Conservation (phyloP, 805 yeast species). For the Yamadazyma scolyti region DNA sequence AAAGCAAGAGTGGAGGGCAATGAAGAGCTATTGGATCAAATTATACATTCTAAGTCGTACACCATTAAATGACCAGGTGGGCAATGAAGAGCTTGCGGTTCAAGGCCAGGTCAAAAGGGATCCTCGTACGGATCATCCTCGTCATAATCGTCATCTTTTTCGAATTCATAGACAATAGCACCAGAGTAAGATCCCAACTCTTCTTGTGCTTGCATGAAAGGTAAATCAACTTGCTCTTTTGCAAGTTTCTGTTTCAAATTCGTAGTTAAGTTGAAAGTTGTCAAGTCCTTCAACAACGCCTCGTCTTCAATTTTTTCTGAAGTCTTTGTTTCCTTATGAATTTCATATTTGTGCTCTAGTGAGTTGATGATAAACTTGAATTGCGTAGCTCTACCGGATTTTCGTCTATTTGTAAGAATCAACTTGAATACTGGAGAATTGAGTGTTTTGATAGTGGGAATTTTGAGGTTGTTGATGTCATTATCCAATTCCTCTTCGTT, state of each 20-base stretch:
- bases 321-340: constrained; percentile 18
- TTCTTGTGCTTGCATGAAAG: constrained; percentile 86
- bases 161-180: constrained; percentile 93
- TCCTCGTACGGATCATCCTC: constrained; percentile 98
- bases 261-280: constrained; percentile 84
- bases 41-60: constrained; percentile 3
- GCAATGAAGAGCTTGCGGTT: neutral
- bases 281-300: constrained; percentile 61
- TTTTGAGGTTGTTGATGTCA: constrained; percentile 32
- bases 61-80: neutral
- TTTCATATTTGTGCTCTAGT: constrained; percentile 37
- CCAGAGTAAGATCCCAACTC: constrained; percentile 65
- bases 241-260: constrained; percentile 73
- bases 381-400: constrained; percentile 74
- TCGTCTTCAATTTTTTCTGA: constrained; percentile 37
- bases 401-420: constrained; percentile 64
- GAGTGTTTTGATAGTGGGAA: constrained; percentile 44
- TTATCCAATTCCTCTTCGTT: constrained; percentile 50
- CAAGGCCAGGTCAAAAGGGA: constrained; percentile 58
- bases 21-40: constrained; percentile 1
- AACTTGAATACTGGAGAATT: constrained; percentile 48
- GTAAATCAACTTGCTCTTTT: constrained; percentile 81
- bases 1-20: constrained; percentile 6
- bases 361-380: constrained; percentile 55
- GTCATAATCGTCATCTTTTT: constrained; percentile 95